phyloP scores from a whole-genome alignment of 805 yeast species.

The Blastobotrys robertii region DNA sequence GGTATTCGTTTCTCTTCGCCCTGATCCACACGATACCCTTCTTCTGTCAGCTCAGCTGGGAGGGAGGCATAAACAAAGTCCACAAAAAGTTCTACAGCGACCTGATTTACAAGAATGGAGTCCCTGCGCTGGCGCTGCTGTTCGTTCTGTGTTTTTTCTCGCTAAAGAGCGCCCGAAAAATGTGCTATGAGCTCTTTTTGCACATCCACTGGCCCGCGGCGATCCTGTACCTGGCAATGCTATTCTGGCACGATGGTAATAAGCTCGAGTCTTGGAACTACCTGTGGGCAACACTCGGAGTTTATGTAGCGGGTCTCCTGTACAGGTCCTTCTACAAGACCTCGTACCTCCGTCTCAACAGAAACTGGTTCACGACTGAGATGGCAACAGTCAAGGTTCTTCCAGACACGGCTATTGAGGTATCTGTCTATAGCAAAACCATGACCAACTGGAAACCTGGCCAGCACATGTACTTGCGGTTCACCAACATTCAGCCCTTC shows the following conservation, averaged over 20 bases:
- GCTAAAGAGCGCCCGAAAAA: slow-evolving; percentile 7
- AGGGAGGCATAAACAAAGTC: slow-evolving; percentile 12
- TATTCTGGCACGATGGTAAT: slow-evolving; percentile 12
- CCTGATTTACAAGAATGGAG: background rate
- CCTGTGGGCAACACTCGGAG: slow-evolving; percentile 11
- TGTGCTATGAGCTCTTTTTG: slow-evolving; percentile 14
- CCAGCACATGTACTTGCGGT: slow-evolving; percentile 14
- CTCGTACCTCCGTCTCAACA: slow-evolving; percentile 9
- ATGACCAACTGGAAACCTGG: slow-evolving; percentile 13
- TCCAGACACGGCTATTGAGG: slow-evolving; percentile 5
- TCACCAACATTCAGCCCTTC: slow-evolving; percentile 8
- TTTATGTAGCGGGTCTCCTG: slow-evolving; percentile 7
- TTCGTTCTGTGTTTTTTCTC: slow-evolving; percentile 10
- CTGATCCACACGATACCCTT: slow-evolving; percentile 14
- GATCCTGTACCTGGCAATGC: slow-evolving; percentile 11
- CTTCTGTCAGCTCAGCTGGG: slow-evolving; percentile 8
- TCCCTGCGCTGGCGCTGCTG: slow-evolving; percentile 8
- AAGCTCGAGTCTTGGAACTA: slow-evolving; percentile 11
- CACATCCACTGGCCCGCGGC: slow-evolving; percentile 17
- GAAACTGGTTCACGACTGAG: slow-evolving; percentile 11
- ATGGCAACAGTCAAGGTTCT: slow-evolving; percentile 4
- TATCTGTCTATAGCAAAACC: background rate
- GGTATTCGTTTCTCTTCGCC: slow-evolving; percentile 11
- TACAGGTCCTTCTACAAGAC: slow-evolving; percentile 13
- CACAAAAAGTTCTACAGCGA: background rate